Evolutionary conservation across 2,329 filamentous ascomycete genomes (phyloP).

Genomic region (Ilyonectria mors-panacis): DNA sequence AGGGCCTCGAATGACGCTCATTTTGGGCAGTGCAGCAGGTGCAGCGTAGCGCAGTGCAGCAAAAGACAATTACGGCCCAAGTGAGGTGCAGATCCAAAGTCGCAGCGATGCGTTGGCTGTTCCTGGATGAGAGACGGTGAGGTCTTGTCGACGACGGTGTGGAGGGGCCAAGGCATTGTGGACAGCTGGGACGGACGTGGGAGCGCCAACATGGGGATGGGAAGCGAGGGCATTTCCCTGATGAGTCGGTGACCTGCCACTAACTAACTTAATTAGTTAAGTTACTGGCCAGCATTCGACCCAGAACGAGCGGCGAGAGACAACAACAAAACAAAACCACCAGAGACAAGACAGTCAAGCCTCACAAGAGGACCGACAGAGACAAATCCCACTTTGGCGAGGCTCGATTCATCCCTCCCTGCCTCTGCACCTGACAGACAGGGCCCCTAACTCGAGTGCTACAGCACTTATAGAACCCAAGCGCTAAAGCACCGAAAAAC

Average conservation of each 20-base stretch:
- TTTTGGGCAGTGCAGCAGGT: slow-evolving; percentile 18
- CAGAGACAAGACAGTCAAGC: slow-evolving; percentile 29
- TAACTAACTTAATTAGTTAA: neutral
- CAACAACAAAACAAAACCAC: slow-evolving; percentile 18
- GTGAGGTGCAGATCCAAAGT: slow-evolving; percentile 11
- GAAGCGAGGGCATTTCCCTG: neutral
- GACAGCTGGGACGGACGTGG: neutral
- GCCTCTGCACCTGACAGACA: slow-evolving; percentile 30
- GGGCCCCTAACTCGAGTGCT: slow-evolving; percentile 18
- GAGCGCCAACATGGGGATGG: neutral
- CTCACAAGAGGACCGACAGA: slow-evolving; percentile 20
- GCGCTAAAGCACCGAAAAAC: slow-evolving; percentile 38
- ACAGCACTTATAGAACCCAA: slow-evolving; percentile 11
- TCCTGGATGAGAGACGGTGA: slow-evolving; percentile 19
- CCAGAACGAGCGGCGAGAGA: neutral
- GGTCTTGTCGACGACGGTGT: slow-evolving; percentile 12
- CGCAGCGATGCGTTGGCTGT: slow-evolving; percentile 14
- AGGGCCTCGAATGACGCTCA: slow-evolving; percentile 2
- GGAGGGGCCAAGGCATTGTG: slow-evolving; percentile 3
- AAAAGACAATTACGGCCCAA: slow-evolving; percentile 23
- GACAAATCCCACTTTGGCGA: slow-evolving; percentile 24
- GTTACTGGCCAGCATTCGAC: neutral
- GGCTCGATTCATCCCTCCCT: slow-evolving; percentile 32
- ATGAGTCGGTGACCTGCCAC: neutral
- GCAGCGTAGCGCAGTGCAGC: slow-evolving; percentile 14